Conservation (phyloP, 1,284 basidiomycete genomes). For the Schizophyllum amplum region DNA sequence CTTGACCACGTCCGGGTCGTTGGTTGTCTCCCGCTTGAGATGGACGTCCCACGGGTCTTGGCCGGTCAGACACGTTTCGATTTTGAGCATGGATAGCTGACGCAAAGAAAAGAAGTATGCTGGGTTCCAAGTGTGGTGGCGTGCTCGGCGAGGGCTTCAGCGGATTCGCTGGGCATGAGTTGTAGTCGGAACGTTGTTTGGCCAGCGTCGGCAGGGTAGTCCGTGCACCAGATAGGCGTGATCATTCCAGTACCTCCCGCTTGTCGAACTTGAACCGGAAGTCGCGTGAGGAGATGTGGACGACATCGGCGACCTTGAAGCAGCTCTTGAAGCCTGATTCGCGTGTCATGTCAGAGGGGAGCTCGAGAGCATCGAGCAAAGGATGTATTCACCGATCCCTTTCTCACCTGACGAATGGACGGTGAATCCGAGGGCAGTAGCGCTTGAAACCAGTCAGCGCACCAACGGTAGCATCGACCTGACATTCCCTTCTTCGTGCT, state of each 20-base stretch:
- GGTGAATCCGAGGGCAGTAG: too few relatives aligned
- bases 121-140: not conserved
- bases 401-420: not conserved
- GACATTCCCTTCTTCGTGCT: conserved; percentile 3
- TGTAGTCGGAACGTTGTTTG: not conserved
- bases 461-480: not conserved
- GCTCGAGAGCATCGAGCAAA: not conserved
- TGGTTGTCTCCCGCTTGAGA: not conserved
- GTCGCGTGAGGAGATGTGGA: conserved; percentile 1
- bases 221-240: conserved; percentile 1
- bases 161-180: not conserved
- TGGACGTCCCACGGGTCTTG: not conserved
- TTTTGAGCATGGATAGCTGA: not conserved
- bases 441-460: too few relatives aligned
- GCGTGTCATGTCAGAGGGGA: not conserved
- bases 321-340: conserved; percentile 3
- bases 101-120: not conserved
- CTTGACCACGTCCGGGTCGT: not conserved
- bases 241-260: conserved; percentile 4
- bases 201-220: not conserved
- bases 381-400: not conserved
- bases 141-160: not conserved
- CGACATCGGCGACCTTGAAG: conserved; percentile 5
- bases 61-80: not conserved
- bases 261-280: conserved; percentile 4